These are phyloP conservation scores for Rhizopogon vulgaris DNA, from an alignment of 768 basidiomycete species.

Conservation along the genomic window DNA sequence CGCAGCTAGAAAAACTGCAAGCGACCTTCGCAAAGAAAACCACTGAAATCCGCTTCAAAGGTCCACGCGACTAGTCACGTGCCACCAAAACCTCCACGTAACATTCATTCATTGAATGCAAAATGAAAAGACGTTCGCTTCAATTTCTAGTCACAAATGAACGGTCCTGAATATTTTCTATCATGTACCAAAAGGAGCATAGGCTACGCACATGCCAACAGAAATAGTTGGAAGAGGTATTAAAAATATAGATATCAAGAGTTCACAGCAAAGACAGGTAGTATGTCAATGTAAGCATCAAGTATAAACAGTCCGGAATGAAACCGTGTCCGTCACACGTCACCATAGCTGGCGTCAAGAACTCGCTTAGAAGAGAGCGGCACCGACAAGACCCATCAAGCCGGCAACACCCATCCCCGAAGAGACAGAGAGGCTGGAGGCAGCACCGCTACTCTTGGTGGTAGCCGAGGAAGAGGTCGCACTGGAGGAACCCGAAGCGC, in stretches of 20 bases:
- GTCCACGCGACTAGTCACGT: conserved; percentile 5
- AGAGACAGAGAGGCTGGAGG: conserved; percentile 22
- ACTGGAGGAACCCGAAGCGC: conserved; percentile 15
- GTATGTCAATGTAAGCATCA: conserved; percentile 8
- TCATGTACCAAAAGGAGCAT: not conserved
- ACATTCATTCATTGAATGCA: too few species aligned
- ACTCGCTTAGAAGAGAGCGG: conserved; percentile 36
- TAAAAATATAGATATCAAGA: not conserved
- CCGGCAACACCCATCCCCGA: conserved; percentile 40
- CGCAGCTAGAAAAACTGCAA: conserved; percentile 5
- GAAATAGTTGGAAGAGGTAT: not conserved
- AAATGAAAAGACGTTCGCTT: too few species aligned
- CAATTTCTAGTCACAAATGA: not conserved
- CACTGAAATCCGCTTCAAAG: conserved; percentile 2
- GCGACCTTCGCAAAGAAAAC: conserved; percentile 1
- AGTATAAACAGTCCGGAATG: conserved; percentile 12
- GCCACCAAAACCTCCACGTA: not conserved
- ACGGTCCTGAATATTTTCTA: not conserved
- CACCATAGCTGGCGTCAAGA: conserved; percentile 1
- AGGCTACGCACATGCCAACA: not conserved
- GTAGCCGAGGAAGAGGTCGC: conserved; percentile 9
- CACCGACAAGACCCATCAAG: conserved; percentile 46
- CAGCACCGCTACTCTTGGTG: conserved; percentile 24
- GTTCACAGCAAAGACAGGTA: conserved; percentile 4
- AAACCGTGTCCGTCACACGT: conserved; percentile 12